Evolutionary conservation across 306 rosid genomes (phyloP), one percentile per base, ranked within the genome.

Genomic region (Benincasa hispida): DNA sequence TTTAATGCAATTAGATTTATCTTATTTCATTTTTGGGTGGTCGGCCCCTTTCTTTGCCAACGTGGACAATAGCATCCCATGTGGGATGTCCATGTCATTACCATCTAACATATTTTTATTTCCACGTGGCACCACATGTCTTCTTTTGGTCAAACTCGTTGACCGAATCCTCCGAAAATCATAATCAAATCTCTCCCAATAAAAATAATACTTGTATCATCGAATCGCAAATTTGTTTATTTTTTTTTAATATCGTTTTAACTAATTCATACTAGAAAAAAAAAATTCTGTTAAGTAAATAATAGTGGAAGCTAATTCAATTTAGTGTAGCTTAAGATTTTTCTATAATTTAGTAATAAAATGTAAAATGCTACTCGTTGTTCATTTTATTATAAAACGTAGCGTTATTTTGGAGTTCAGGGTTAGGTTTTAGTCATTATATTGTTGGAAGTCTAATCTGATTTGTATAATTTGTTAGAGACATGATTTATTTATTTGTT

Each of bases 41-140:
- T 58, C 80, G 85, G 48, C 17, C 80, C 76, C 50, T 4, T 18
- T 12, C 17, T 18, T 47, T 5, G 28, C 79, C 61, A 6, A 32
- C 78, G 66, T 81, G 83, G 74, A 77, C 62, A 45, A 50, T 2
- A 77, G 41, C 84, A 76, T 76, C 58, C 79, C 81, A 85, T 51
- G 79, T 85, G 84, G 74, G 65, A 53, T 75, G 75, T 12, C 84
- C 78, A 77, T 9, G 80, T 78, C 77, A 75, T 62, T 80, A 78
- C 68, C 72, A 12, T 51, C 30, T 6, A 19, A 34, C 25, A 35
- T 37, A 10, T 61, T 19, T 66, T 3, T 37, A 67, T 41, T n/a
- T 68, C 74, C 74, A 39, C 32, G 74, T 80, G 85, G 82, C 87
- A 74, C 45, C 39, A 19, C 65, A 4, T 15, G 57, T 47, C 51